These are phyloP conservation scores for Hymenoscyphus fructigenus DNA, from an alignment of 2,329 filamentous ascomycete genomes.

Conservation along the genomic window DNA sequence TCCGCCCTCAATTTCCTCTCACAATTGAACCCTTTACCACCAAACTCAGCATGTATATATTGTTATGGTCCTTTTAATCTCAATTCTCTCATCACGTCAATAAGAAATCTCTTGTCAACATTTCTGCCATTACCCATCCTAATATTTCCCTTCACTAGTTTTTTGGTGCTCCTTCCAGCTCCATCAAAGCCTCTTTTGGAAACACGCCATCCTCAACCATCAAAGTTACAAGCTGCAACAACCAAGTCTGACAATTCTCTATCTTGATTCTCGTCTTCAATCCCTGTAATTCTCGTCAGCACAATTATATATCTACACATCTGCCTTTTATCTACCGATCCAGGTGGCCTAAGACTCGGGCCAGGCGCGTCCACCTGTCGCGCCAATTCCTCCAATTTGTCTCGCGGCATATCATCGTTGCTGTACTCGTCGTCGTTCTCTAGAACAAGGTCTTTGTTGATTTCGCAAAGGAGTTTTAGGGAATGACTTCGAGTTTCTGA, in stretches of 20 bases:
- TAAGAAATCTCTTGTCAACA: not conserved
- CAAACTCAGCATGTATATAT: no score
- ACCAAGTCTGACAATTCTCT: constrained; percentile 32
- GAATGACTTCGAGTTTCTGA: constrained; percentile 8
- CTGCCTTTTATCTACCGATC: constrained; percentile 8
- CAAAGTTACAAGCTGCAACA: constrained; percentile 23
- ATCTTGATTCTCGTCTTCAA: constrained; percentile 25
- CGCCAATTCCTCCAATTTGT: constrained; percentile 28
- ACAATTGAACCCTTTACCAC: no score
- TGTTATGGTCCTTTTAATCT: not conserved
- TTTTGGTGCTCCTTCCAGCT: constrained; percentile 13
- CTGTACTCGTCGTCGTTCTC: constrained; percentile 1
- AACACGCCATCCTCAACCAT: constrained; percentile 22
- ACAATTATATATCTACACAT: no score
- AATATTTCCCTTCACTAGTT: constrained; percentile 4
- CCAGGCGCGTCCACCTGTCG: constrained; percentile 26
- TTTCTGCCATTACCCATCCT: not conserved
- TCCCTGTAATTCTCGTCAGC: constrained; percentile 16
- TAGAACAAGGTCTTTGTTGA: constrained; percentile 10
- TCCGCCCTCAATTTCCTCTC: not conserved
- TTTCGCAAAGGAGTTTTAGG: constrained; percentile 8
- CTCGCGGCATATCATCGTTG: constrained; percentile 10
- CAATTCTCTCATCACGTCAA: not conserved
- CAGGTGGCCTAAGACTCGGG: constrained; percentile 23
- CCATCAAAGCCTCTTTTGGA: constrained; percentile 7